Base-by-base conservation (phyloP, 768 basidiomycete species). In the Paxillus involutus region DNA sequence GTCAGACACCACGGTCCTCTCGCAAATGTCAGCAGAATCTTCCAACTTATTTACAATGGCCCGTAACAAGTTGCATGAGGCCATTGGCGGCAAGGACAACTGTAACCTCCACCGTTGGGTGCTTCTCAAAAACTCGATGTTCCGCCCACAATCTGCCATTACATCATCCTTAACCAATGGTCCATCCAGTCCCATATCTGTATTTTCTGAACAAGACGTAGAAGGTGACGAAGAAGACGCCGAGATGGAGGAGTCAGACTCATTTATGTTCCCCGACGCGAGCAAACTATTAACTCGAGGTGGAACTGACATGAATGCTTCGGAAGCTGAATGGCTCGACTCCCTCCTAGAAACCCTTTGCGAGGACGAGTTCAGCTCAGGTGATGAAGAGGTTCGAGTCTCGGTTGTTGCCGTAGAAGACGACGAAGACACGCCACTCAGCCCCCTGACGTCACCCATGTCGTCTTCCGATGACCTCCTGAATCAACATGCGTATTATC, bases 81-180 rank as follows among this genome's bases (percentile, higher is more conserved):
- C 82, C 64, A 68, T 80, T 63, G 78, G 78, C 52, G 70, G 76
- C 61, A 84, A 80, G 74, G 86, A 88, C 75, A 82, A 72, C 59
- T 79, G 80, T 77, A 89, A 83, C 73, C 80, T 92, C 74, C 88
- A 89, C 66, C 88, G 89, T 67, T 91, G 88, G 88, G 90, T 93
- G 49, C 78, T 93, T 53, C 80, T 92, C 67, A 91, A 91, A 86
- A 93, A 92, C 70, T 90, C 88, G 30, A 79, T 91, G 58, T 71
- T 82, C 60, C 78, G 77, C 61, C 78, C 84, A 57, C 77, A 80
- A 48, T 73, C 77, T 59, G 57, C 72, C 63, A 69, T 69, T 60
- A 44, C 76, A 50, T 63, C 74, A 51, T 60, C 69, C 56, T 37
- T 51, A 42, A 58, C 56, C 41, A 60, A 52, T 45, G 47, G 54